Percentiles rank a stretch among this genome's conserved stretches.
These are phyloP conservation scores for Nakazawaea ambrosiae DNA, from an alignment of 805 yeast species.

Conservation along the genomic window DNA sequence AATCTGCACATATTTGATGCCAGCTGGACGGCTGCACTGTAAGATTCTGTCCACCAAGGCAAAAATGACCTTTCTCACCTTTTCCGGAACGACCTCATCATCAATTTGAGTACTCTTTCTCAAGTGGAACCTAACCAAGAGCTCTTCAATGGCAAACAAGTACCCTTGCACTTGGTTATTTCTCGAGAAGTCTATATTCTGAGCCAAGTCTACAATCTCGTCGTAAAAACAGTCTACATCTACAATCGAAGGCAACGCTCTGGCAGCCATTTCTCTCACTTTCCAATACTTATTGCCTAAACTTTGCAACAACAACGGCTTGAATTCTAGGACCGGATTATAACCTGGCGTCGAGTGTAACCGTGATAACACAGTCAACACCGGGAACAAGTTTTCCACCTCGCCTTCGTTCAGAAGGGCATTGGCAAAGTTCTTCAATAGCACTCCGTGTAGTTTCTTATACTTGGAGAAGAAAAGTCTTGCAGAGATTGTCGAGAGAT, in stretches of 20 bases:
- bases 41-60: slow-evolving; percentile 12
- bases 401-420: slow-evolving; percentile 25
- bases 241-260: slow-evolving; percentile 50
- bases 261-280: slow-evolving; percentile 80
- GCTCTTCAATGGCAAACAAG: slow-evolving; percentile 38
- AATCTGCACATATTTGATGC: slow-evolving; percentile 26
- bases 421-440: slow-evolving; percentile 35
- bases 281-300: slow-evolving; percentile 65
- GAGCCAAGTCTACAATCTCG: slow-evolving; percentile 23
- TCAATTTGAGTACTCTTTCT: slow-evolving; percentile 1
- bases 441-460: slow-evolving; percentile 40
- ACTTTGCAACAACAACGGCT: slow-evolving; percentile 37
- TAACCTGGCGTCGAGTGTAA: slow-evolving; percentile 55
- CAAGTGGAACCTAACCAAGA: slow-evolving; percentile 16
- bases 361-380: slow-evolving; percentile 63
- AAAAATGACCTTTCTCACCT: slow-evolving; percentile 8
- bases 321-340: slow-evolving; percentile 46
- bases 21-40: slow-evolving; percentile 22
- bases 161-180: slow-evolving; percentile 56
- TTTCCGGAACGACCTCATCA: slow-evolving; percentile 7
- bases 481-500: slow-evolving; percentile 38
- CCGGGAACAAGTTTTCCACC: slow-evolving; percentile 65
- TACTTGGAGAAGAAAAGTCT: slow-evolving; percentile 66
- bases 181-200: slow-evolving; percentile 8
- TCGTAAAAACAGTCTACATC: slow-evolving; percentile 22